These are phyloP conservation scores for Aurantiochytrium sp. DNA, from an alignment of 108 stramenopile species.

Conservation along the genomic window DNA sequence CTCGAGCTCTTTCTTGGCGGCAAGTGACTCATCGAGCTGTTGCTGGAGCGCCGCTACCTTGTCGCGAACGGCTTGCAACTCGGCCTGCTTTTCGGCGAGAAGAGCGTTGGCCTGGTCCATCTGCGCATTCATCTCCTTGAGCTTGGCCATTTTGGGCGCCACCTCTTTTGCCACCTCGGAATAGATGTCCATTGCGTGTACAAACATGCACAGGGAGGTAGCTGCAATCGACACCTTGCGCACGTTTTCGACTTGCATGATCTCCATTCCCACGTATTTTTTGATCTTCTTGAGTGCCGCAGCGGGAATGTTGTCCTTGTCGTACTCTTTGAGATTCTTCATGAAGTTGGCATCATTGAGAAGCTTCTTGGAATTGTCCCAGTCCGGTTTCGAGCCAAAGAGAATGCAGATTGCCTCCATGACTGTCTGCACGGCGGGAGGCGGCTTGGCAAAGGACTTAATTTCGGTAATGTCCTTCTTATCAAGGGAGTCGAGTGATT, in stretches of 20 bases:
- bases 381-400: slow-evolving; percentile 54
- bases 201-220: slow-evolving; percentile 51
- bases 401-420: slow-evolving; percentile 62
- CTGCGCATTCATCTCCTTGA: slow-evolving; percentile 50
- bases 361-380: slow-evolving; percentile 55
- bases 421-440: slow-evolving; percentile 47
- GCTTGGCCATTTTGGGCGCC: slow-evolving; percentile 47
- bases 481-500: slow-evolving; percentile 43
- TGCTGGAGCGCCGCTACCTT: slow-evolving; percentile 45
- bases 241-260: slow-evolving; percentile 48
- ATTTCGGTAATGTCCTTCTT: slow-evolving; percentile 58
- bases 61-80: slow-evolving; percentile 45
- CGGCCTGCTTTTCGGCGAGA: slow-evolving; percentile 45
- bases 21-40: slow-evolving; percentile 40
- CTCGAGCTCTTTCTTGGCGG: slow-evolving; percentile 49
- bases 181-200: slow-evolving; percentile 61
- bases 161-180: slow-evolving; percentile 57
- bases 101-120: slow-evolving; percentile 39
- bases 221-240: slow-evolving; percentile 45
- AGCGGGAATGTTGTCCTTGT: slow-evolving; percentile 55
- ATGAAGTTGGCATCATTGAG: slow-evolving; percentile 38
- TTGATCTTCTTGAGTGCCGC: slow-evolving; percentile 39
- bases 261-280: slow-evolving; percentile 38
- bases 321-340: slow-evolving; percentile 49
- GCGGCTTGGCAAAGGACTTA: slow-evolving; percentile 54